Conservation (phyloP, 106 monocot species). For the Phalaenopsis aphrodite region DNA sequence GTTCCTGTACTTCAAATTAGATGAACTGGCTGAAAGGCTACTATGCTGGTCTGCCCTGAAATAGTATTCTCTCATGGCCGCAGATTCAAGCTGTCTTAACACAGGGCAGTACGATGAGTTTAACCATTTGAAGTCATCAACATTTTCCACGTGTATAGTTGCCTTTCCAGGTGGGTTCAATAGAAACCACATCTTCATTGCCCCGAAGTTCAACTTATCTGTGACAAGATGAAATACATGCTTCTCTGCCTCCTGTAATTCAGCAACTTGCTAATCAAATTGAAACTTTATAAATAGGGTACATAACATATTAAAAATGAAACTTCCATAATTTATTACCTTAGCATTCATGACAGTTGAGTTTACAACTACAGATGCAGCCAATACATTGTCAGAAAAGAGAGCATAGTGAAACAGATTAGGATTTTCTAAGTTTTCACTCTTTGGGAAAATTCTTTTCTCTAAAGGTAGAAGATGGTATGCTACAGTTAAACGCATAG, state of each 20-base stretch:
- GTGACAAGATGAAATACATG: conserved; percentile 67
- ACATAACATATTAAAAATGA: not conserved
- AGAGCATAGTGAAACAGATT: conserved; percentile 68
- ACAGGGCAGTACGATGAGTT: conserved; percentile 69
- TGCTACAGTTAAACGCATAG: conserved; percentile 55
- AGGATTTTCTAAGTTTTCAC: conserved; percentile 54
- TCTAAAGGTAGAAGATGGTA: conserved; percentile 57
- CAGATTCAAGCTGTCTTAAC: conserved; percentile 52
- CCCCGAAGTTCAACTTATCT: conserved; percentile 64
- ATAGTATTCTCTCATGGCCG: conserved; percentile 59
- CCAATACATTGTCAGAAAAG: conserved; percentile 75
- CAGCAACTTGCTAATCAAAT: not conserved
- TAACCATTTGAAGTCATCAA: conserved; percentile 60
- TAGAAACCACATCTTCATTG: conserved; percentile 79
- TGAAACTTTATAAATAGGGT: not conserved
- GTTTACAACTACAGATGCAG: conserved; percentile 74
- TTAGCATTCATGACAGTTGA: conserved; percentile 65
- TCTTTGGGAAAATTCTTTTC: conserved; percentile 46
- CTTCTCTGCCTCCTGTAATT: conserved; percentile 52
- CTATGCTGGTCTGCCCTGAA: conserved; percentile 50
- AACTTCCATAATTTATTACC: conserved; percentile 18
- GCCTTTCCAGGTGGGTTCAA: conserved; percentile 61
- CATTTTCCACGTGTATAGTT: conserved; percentile 65
- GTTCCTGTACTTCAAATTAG: conserved; percentile 36
- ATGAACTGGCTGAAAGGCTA: conserved; percentile 45